These are phyloP conservation scores for Mucor sp. DNA, from an alignment of 371 early-diverging fungal genomes.

Conservation along the genomic window DNA sequence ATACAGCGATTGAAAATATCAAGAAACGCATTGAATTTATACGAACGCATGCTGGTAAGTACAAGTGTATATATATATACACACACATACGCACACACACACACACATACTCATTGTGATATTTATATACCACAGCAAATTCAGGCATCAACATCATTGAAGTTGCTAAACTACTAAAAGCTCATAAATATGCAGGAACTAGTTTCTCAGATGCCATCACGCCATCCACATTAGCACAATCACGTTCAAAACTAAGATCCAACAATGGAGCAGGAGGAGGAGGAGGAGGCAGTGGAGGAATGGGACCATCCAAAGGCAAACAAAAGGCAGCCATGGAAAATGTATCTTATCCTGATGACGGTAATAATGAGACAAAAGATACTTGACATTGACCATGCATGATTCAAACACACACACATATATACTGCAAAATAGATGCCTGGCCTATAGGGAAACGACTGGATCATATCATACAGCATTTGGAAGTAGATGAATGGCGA, in stretches of 20 bases:
- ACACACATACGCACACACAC: too few species aligned
- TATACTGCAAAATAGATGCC: conserved; percentile 33
- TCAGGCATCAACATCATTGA: conserved; percentile 36
- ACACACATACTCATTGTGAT: background rate
- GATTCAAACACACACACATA: background rate
- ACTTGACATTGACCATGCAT: background rate
- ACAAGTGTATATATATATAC: too few species aligned
- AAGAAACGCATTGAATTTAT: conserved; percentile 51
- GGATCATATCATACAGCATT: conserved; percentile 34
- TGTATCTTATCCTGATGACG: conserved; percentile 51
- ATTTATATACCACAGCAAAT: background rate
- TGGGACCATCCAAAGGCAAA: conserved; percentile 35
- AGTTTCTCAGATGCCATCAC: conserved; percentile 39
- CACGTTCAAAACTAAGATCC: conserved; percentile 40
- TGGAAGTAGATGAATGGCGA: conserved; percentile 45
- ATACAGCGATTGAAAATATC: conserved; percentile 45
- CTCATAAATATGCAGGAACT: conserved; percentile 36
- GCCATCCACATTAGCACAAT: conserved; percentile 26
- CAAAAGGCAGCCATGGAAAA: conserved; percentile 41
- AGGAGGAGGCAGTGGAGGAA: too few species aligned
- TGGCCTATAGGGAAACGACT: conserved; percentile 41
- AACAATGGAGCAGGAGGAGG: conserved; percentile 10
- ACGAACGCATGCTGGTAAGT: conserved; percentile 38
- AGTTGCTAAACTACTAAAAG: conserved; percentile 37
- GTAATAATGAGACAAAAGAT: conserved; percentile 14